A percentile compares a stretch with the other conserved stretches of the same genome.
Evolutionary conservation across 805 yeast species (phyloP).

Genomic region (Blastobotrys parvus): DNA sequence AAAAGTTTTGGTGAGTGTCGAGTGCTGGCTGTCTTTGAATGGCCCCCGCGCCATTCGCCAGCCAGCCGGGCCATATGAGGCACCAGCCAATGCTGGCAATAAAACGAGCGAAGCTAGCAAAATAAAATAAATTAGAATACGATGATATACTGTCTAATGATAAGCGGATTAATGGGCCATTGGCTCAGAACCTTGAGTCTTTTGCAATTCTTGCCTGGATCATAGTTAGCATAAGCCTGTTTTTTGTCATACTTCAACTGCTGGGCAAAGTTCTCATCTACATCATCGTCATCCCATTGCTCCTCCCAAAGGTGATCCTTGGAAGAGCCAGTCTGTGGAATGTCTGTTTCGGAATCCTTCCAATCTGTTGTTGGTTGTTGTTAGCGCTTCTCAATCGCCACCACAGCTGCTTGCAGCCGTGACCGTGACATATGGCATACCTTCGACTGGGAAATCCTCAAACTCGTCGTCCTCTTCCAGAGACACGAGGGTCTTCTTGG

Average conservation of each 20-base stretch:
- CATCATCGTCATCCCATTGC: conserved; percentile 92
- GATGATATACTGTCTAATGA: no score
- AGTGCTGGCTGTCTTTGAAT: no score
- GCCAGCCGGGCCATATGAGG: no score
- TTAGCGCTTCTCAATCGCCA: conserved; percentile 1
- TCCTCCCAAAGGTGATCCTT: conserved; percentile 80
- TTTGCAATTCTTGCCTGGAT: conserved; percentile 1
- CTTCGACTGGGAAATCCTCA: conserved; percentile 90
- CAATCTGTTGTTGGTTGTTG: conserved; percentile 40
- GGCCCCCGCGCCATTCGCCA: no score
- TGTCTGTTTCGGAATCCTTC: conserved; percentile 50
- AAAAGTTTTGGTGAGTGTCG: no score
- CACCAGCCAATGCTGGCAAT: no score
- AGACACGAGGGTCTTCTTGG: conserved; percentile 41
- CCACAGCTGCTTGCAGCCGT: no score
- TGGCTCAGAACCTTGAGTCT: conserved; percentile 1
- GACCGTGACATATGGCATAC: no score
- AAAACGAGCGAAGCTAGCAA: no score
- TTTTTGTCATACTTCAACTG: conserved; percentile 43
- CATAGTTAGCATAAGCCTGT: background rate
- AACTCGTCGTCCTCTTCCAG: conserved; percentile 95
- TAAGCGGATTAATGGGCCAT: conserved; percentile 2
- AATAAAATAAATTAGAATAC: no score
- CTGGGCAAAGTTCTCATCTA: conserved; percentile 78
- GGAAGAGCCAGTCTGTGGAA: conserved; percentile 28